Evolutionary conservation across 129 eudicot genomes (phyloP).

Genomic region (Flaveria ramosissima): DNA sequence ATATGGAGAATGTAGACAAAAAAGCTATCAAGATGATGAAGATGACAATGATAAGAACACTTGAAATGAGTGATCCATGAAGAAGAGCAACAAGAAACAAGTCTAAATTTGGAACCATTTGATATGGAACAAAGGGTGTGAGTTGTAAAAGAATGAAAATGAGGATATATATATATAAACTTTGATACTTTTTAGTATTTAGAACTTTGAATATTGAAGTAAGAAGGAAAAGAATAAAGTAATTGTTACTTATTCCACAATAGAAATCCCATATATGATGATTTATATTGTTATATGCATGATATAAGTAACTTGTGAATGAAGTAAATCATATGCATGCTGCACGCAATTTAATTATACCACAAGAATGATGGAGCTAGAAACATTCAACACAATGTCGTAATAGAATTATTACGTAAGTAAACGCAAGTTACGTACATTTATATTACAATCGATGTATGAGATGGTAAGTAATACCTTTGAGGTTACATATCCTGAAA

Average conservation of each 20-base stretch:
- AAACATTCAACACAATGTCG: no score
- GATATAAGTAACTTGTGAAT: conserved; percentile 16
- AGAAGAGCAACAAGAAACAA: conserved; percentile 62
- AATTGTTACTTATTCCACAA: conserved; percentile 29
- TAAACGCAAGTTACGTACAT: no score
- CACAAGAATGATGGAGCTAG: no score
- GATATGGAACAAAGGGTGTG: not conserved
- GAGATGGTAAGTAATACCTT: no score
- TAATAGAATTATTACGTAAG: no score
- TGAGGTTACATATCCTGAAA: no score
- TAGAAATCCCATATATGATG: not conserved
- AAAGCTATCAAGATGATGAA: conserved; percentile 41
- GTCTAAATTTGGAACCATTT: conserved; percentile 55
- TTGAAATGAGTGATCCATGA: conserved; percentile 56
- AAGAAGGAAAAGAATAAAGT: conserved; percentile 34
- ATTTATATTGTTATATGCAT: not conserved
- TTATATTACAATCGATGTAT: no score
- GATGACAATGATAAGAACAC: conserved; percentile 48
- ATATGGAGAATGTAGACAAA: conserved; percentile 35
- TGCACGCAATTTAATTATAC: no score
- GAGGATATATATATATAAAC: not conserved
- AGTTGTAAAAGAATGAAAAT: conserved; percentile 9
- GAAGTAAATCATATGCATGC: not conserved
- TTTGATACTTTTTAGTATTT: conserved; percentile 7
- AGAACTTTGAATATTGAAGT: conserved; percentile 13